phyloP scores from a whole-genome alignment of 2,329 filamentous ascomycete genomes.

The Exophiala calicioides region DNA sequence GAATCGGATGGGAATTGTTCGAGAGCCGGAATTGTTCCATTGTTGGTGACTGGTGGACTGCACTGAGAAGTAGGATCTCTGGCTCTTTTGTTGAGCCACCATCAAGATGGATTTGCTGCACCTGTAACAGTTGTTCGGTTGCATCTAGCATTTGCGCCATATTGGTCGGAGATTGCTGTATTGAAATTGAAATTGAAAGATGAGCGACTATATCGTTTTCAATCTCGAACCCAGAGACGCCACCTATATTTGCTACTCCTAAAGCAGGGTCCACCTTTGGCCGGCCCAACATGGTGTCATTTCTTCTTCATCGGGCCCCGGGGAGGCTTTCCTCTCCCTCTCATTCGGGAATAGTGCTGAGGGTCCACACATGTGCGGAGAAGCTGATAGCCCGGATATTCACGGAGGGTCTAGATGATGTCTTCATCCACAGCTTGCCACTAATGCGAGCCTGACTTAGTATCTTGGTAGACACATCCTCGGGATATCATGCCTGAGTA shows the following conservation, averaged over 20 bases:
- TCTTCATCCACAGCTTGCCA: background rate
- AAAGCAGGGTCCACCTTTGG: background rate
- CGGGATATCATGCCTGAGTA: background rate
- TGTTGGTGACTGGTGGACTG: slow-evolving; percentile 1
- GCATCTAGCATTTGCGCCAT: background rate
- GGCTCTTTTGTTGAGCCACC: background rate
- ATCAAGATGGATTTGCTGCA: background rate
- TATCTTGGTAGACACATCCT: background rate
- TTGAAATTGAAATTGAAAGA: background rate
- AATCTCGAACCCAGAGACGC: background rate
- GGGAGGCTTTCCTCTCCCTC: background rate
- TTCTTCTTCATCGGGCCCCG: background rate
- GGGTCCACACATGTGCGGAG: background rate
- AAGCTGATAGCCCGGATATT: background rate
- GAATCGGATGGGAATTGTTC: background rate
- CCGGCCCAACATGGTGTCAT: background rate
- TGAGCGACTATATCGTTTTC: background rate
- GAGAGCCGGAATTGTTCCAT: slow-evolving; percentile 1
- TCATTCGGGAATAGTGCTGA: background rate
- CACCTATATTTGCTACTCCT: background rate
- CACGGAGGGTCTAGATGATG: background rate
- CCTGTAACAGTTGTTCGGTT: background rate
- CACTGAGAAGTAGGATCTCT: background rate
- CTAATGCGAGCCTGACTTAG: background rate
- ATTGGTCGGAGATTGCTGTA: background rate